Evolutionary conservation across 2,329 filamentous ascomycete species (phyloP).

Genomic region (Penicillium freii): DNA sequence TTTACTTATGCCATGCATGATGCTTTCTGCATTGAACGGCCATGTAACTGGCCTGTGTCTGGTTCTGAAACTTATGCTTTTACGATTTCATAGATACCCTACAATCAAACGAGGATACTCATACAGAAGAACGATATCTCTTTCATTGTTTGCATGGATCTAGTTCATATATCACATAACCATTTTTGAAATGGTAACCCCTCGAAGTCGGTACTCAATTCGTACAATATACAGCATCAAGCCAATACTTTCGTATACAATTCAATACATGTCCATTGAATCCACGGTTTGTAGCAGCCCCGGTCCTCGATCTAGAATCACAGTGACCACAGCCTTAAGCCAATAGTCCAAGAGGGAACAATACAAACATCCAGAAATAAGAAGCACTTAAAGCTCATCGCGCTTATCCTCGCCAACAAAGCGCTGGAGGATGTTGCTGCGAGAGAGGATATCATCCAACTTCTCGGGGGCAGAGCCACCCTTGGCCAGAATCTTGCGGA

Average conservation of each 20-base stretch:
- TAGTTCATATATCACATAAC: not conserved
- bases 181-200: not conserved
- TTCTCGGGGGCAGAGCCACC: constrained; percentile 81
- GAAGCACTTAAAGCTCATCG: constrained; percentile 63
- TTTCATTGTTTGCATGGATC: not conserved
- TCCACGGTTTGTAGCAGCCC: not conserved
- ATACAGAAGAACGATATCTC: not conserved
- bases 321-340: not conserved
- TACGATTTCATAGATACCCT: constrained; percentile 23
- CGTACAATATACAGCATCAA: constrained; percentile 13
- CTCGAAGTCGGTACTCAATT: not conserved
- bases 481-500: constrained; percentile 79
- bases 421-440: constrained; percentile 82
- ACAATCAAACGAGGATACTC: constrained; percentile 6
- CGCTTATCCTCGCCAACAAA: constrained; percentile 65
- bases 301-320: not conserved
- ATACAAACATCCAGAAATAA: constrained; percentile 15
- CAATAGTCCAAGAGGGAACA: constrained; percentile 19
- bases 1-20: not conserved
- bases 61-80: constrained; percentile 3
- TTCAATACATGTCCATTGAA: not conserved
- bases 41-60: not conserved
- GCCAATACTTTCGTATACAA: constrained; percentile 5
- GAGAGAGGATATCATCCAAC: constrained; percentile 79
- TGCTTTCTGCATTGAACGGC: not conserved